Percentiles rank a stretch among this genome's conserved stretches.
phyloP scores from a whole-genome alignment of 306 rosid species.

The Prunus kanzakura region DNA sequence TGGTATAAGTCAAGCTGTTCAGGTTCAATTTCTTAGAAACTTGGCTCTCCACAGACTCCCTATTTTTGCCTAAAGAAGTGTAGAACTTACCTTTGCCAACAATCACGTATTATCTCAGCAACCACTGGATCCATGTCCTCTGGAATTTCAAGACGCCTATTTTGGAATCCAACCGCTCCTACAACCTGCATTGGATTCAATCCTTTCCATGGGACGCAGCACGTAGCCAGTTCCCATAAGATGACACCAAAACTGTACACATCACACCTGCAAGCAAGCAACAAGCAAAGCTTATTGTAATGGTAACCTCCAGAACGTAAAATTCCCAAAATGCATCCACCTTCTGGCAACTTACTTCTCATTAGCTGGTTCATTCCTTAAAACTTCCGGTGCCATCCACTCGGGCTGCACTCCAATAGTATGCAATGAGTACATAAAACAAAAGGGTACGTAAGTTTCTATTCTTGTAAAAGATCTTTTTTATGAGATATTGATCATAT shows the following conservation, averaged over 20 bases:
- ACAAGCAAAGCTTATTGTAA: constrained; percentile 19
- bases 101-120: constrained; percentile 76
- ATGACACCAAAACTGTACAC: constrained; percentile 98
- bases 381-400: constrained; percentile 99
- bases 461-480: neutral
- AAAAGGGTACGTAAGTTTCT: neutral
- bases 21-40: neutral
- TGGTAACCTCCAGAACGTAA: constrained; percentile 1
- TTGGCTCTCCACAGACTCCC: neutral
- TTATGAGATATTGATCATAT: neutral
- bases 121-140: constrained; percentile 75
- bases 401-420: constrained; percentile 73
- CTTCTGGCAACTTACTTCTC: constrained; percentile 67
- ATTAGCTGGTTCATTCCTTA: constrained; percentile 89
- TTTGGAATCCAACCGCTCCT: constrained; percentile 99
- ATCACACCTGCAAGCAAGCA: constrained; percentile 78
- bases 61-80: neutral
- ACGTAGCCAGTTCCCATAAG: constrained; percentile 86
- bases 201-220: constrained; percentile 84
- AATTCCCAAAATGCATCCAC: constrained; percentile 11
- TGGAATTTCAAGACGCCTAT: constrained; percentile 92
- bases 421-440: constrained; percentile 4
- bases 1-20: neutral
- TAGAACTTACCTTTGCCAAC: constrained; percentile 86
- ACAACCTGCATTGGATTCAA: constrained; percentile 99